Evolutionary conservation across 305 asterid species (phyloP).

Genomic region (Plantago lanceolata): DNA sequence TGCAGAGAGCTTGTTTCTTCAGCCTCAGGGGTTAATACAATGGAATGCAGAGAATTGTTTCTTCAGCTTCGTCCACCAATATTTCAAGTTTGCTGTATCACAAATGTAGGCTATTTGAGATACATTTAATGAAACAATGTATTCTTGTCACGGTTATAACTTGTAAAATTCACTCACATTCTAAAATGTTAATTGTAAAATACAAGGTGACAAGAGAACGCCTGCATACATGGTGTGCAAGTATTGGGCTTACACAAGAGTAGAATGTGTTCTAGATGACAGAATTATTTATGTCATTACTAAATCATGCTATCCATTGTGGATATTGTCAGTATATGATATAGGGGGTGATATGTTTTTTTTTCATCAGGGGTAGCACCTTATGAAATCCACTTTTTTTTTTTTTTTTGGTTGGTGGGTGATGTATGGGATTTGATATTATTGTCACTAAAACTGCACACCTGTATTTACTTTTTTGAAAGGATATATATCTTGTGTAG

Average conservation of each 20-base stretch:
- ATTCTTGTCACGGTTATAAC: conserved; percentile 33
- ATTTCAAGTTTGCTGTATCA: conserved; percentile 42
- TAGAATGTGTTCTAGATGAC: neutral
- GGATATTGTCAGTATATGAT: too few relatives aligned
- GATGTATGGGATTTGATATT: neutral
- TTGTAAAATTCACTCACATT: conserved; percentile 29
- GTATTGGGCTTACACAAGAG: neutral
- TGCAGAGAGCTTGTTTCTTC: conserved; percentile 37
- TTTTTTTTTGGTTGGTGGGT: too few relatives aligned
- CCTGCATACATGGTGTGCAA: neutral
- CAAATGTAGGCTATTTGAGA: conserved; percentile 40
- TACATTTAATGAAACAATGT: conserved; percentile 38
- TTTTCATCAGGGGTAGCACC: too few relatives aligned
- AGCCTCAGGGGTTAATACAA: conserved; percentile 33
- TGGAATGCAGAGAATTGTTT: conserved; percentile 38
- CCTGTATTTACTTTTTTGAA: neutral
- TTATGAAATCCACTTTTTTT: too few relatives aligned
- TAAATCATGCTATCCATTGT: too few relatives aligned
- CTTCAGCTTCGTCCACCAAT: conserved; percentile 42
- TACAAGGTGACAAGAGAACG: too few relatives aligned
- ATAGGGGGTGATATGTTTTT: too few relatives aligned
- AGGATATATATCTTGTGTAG: neutral
- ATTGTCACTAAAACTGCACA: neutral
- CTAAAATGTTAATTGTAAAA: neutral
- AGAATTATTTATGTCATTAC: neutral